A percentile compares a stretch with the other conserved stretches of the same genome.
phyloP scores from a whole-genome alignment of 352 stramenopile genomes.

The Elongisporangium prolatum region DNA sequence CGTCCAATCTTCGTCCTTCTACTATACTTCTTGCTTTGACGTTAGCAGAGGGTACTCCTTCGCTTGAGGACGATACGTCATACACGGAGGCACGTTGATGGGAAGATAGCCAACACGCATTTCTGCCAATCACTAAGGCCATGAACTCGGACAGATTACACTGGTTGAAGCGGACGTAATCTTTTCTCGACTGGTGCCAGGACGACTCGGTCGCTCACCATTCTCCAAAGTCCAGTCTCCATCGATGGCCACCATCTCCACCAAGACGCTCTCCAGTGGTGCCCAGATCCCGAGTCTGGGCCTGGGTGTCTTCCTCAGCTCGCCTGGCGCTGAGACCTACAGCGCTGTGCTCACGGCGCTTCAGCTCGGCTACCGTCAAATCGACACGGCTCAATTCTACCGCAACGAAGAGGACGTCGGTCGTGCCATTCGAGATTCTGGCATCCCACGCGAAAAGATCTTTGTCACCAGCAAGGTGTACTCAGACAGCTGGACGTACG shows the following conservation, averaged over 20 bases:
- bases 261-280: conserved; percentile 27
- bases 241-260: conserved; percentile 6
- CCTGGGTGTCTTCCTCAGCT: conserved; percentile 37
- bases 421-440: conserved; percentile 46
- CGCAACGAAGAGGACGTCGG: conserved; percentile 81
- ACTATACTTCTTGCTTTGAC: too few relatives aligned
- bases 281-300: conserved; percentile 28
- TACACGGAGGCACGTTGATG: too few relatives aligned
- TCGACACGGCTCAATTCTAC: conserved; percentile 82
- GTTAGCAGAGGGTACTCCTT: too few relatives aligned
- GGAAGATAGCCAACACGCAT: not conserved
- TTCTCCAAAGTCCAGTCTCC: too few relatives aligned
- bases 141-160: not conserved
- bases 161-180: not conserved
- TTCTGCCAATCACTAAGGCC: not conserved
- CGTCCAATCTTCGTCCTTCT: too few relatives aligned
- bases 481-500: conserved; percentile 44
- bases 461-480: conserved; percentile 80
- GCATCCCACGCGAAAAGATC: conserved; percentile 50
- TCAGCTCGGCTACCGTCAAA: conserved; percentile 71
- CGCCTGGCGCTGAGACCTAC: conserved; percentile 29
- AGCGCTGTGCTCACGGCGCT: conserved; percentile 33
- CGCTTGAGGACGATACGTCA: not conserved
- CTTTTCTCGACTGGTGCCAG: not conserved
- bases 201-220: too few relatives aligned